Evolutionary conservation across 768 basidiomycete species (phyloP).

Genomic region (Pulveroboletus sp.): DNA sequence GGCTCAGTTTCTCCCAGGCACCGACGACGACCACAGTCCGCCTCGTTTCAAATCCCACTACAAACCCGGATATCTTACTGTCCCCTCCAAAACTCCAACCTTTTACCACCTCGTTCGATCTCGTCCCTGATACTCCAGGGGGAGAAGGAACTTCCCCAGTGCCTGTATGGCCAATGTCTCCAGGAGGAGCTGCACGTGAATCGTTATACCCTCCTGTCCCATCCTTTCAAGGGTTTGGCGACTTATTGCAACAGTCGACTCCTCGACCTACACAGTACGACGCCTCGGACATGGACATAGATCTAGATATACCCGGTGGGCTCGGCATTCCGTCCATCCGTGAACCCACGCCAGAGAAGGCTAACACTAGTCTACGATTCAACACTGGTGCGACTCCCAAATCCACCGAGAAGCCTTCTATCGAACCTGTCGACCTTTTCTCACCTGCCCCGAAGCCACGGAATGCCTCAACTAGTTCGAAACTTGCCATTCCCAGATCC

Average conservation of each 20-base stretch:
- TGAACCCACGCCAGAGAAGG: slow-evolving; percentile 22
- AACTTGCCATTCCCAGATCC: slow-evolving; percentile 18
- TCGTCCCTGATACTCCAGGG: slow-evolving; percentile 55
- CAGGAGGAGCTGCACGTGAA: slow-evolving; percentile 17
- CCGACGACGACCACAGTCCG: slow-evolving; percentile 47
- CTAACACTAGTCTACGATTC: slow-evolving; percentile 3
- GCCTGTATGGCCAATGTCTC: slow-evolving; percentile 43
- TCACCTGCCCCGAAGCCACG: slow-evolving; percentile 34
- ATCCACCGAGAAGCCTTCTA: slow-evolving; percentile 31
- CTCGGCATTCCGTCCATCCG: slow-evolving; percentile 16
- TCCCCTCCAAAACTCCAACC: slow-evolving; percentile 65
- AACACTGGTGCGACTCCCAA: slow-evolving; percentile 26
- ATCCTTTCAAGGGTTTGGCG: slow-evolving; percentile 30
- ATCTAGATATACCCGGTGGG: slow-evolving; percentile 37
- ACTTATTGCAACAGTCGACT: slow-evolving; percentile 20
- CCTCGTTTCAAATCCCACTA: slow-evolving; percentile 35
- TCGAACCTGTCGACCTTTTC: slow-evolving; percentile 36
- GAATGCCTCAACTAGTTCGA: slow-evolving; percentile 19
- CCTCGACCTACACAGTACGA: slow-evolving; percentile 19
- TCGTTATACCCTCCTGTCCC: slow-evolving; percentile 41
- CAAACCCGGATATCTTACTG: slow-evolving; percentile 20
- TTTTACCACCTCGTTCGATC: slow-evolving; percentile 63
- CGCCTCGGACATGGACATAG: slow-evolving; percentile 33
- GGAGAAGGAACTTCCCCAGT: slow-evolving; percentile 15
- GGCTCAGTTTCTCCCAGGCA: slow-evolving; percentile 53